Evolutionary conservation across 805 yeast genomes (phyloP).

Genomic region (Komagataella populi): DNA sequence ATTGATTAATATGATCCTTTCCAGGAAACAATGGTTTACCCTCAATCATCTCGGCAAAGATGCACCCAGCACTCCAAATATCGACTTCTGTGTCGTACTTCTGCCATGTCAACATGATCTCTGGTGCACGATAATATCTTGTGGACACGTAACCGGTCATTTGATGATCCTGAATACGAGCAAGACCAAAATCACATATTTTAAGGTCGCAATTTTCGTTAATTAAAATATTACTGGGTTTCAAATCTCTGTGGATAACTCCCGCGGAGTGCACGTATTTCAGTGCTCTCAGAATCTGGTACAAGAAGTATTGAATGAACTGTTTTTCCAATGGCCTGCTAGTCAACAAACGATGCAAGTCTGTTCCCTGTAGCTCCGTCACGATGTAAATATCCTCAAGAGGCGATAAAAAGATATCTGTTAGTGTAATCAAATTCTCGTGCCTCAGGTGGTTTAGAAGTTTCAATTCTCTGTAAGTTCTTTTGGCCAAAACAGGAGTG

Average conservation of each 20-base stretch:
- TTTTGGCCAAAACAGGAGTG: conserved; percentile 87
- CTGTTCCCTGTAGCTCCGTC: conserved; percentile 95
- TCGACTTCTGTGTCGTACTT: conserved; percentile 94
- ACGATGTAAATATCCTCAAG: conserved; percentile 93
- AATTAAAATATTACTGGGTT: conserved; percentile 86
- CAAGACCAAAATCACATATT: conserved; percentile 93
- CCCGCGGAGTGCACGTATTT: conserved; percentile 94
- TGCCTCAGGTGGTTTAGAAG: conserved; percentile 86
- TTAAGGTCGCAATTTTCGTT: conserved; percentile 95
- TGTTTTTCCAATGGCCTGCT: conserved; percentile 92
- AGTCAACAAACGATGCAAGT: conserved; percentile 79
- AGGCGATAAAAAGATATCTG: conserved; percentile 89
- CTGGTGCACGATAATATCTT: conserved; percentile 94
- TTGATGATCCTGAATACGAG: conserved; percentile 95
- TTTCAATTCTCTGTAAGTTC: conserved; percentile 93
- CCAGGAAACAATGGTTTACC: conserved; percentile 97
- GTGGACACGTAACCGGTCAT: conserved; percentile 98
- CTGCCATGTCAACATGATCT: conserved; percentile 98
- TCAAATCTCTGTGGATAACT: conserved; percentile 86
- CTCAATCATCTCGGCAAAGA: conserved; percentile 94
- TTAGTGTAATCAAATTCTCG: conserved; percentile 85
- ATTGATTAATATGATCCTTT: conserved; percentile 96
- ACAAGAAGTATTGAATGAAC: conserved; percentile 90
- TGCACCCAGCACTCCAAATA: conserved; percentile 97
- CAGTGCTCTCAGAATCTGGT: conserved; percentile 88